These are phyloP conservation scores for Ustilago vetiveriae DNA, from an alignment of 1,284 basidiomycete genomes.

Conservation along the genomic window DNA sequence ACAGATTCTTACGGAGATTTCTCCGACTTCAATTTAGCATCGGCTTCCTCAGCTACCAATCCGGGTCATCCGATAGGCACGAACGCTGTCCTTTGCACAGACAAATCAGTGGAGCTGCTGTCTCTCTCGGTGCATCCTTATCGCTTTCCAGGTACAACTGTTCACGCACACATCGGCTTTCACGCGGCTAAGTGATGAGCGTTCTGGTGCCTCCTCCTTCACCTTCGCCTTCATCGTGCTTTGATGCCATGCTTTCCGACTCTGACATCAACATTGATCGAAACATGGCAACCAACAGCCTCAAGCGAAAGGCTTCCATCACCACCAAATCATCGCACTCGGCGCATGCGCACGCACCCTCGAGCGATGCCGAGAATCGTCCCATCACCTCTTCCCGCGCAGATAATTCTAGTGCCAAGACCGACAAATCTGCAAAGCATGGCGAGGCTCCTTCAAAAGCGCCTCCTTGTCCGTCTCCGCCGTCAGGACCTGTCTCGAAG, in stretches of 20 bases:
- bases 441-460: not conserved
- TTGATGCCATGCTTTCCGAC: constrained; percentile 47
- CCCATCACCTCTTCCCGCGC: constrained; percentile 9
- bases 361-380: constrained; percentile 40
- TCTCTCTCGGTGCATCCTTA: too few species aligned
- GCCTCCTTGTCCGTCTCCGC: constrained; percentile 4
- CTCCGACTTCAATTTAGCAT: not conserved
- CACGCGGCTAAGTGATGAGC: constrained; percentile 41
- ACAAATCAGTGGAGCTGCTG: too few species aligned
- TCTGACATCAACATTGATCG: constrained; percentile 49
- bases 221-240: constrained; percentile 46
- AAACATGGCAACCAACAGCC: constrained; percentile 25
- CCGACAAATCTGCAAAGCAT: not conserved
- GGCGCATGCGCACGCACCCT: constrained; percentile 8
- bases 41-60: not conserved
- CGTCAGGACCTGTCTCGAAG: constrained; percentile 30
- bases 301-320: constrained; percentile 46
- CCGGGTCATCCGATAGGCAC: constrained; percentile 5
- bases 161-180: not conserved
- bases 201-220: constrained; percentile 48
- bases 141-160: too few species aligned
- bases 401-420: not conserved
- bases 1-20: not conserved
- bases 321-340: constrained; percentile 15
- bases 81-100: too few species aligned